Percentiles rank a stretch among this genome's conserved stretches.
These are phyloP conservation scores for Erythrophleum fordii DNA, from an alignment of 306 rosid genomes.

Conservation along the genomic window DNA sequence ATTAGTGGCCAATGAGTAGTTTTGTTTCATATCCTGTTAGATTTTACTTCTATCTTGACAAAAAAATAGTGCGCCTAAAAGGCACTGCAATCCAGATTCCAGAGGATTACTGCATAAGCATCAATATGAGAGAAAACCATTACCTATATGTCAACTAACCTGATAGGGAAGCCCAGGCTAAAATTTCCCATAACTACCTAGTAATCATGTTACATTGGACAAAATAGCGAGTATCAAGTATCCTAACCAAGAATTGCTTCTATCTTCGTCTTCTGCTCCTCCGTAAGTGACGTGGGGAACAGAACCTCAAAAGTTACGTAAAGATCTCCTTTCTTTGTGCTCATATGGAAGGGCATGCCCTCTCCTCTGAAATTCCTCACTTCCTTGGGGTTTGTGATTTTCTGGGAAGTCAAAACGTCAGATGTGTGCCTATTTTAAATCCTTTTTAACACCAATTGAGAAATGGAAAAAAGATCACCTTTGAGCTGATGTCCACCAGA, in stretches of 20 bases:
- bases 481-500: conserved; percentile 76
- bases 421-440: not conserved
- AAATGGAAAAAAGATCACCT: conserved; percentile 52
- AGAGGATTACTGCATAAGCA: not conserved
- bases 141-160: conserved; percentile 14
- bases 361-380: conserved; percentile 89
- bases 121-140: not conserved
- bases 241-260: conserved; percentile 70
- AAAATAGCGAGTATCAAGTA: conserved; percentile 31
- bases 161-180: conserved; percentile 22
- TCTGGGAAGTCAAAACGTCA: conserved; percentile 55
- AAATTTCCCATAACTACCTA: conserved; percentile 36
- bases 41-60: not conserved
- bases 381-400: conserved; percentile 85
- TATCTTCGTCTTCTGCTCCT: conserved; percentile 81
- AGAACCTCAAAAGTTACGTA: conserved; percentile 81
- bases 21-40: not conserved
- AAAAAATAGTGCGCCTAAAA: conserved; percentile 20
- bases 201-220: conserved; percentile 35
- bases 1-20: not conserved
- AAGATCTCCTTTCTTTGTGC: conserved; percentile 88
- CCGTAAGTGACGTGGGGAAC: conserved; percentile 77
- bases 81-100: not conserved
- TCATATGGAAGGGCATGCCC: conserved; percentile 92
- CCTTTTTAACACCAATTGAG: conserved; percentile 3